Base-by-base conservation (phyloP, 2,329 filamentous ascomycete species). In the Trichoderma sp. region DNA sequence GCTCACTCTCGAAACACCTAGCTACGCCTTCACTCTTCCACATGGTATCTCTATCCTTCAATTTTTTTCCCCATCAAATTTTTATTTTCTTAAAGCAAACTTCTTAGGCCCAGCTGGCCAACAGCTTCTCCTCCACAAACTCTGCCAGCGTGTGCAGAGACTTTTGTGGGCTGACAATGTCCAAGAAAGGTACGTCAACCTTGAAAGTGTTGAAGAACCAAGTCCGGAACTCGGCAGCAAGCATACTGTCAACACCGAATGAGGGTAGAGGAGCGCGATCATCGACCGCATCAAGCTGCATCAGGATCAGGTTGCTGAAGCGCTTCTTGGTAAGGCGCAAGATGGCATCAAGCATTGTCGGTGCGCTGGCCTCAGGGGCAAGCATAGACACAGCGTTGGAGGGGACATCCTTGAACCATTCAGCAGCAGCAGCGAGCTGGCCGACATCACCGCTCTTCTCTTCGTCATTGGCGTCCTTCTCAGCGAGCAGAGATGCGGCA, bases 161-260 rank as follows among this genome's bases (percentile, higher is more conserved):
- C 16, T 66, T 66, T 10, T 66, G 63, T 4, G 63, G 52, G 28
- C 63, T 66, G 37, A 66, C 37, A 26, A 66, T 66, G 24, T 66
- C 63, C 11, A 66, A 39, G 18, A 66, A 66, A 18, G 63, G 74
- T 4, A 81, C 70, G 61, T 81, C 77, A 3, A 80, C 71, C 34
- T 73, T 74, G 65, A 79, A 77, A 11, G 72, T 70, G 6, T 72
- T 68, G 59, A 73, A 80, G 32, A 81, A 74, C 77, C 77, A 81
- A 0, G 74, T 75, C 18, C 81, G 74, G 56, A 82, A 77, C 70
- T 82, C 81, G 11, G 78, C 74, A 0, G 75, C 80, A 43, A 82
- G 74, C 78, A 83, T 81, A 65, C 77, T 80, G 69, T 82, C 80
- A 18, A 83, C 71, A 7, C 81, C 80, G 68, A 77, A 82, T 1